phyloP scores from a whole-genome alignment of 225 moss, liverwort and hornwort species.

The Anthoceros angustus region DNA sequence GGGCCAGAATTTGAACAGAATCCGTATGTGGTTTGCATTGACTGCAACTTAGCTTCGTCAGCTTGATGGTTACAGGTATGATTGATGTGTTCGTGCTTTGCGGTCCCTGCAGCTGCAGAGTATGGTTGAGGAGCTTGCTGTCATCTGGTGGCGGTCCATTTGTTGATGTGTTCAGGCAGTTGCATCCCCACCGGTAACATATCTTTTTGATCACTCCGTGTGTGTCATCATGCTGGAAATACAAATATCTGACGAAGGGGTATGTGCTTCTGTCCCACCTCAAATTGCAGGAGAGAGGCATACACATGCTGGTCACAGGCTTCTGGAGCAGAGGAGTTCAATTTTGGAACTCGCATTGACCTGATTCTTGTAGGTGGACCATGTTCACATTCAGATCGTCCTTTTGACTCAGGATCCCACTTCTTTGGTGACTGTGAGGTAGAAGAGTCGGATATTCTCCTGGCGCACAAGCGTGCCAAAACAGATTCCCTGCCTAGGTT shows the following conservation, averaged over 20 bases:
- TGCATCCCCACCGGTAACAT: conserved; percentile 60
- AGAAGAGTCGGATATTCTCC: conserved; percentile 54
- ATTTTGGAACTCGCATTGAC: conserved; percentile 83
- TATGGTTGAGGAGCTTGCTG: conserved; percentile 59
- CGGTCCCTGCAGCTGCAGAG: conserved; percentile 32
- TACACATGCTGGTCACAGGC: conserved; percentile 84
- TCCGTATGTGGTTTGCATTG: conserved; percentile 24
- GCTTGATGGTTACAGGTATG: background rate
- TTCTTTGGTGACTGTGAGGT: conserved; percentile 80
- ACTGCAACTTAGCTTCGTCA: background rate
- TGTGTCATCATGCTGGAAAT: no score
- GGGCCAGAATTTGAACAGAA: conserved; percentile 62
- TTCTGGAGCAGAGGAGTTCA: conserved; percentile 87
- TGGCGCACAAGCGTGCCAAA: conserved; percentile 63
- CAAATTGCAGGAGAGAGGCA: conserved; percentile 43
- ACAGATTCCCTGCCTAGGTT: conserved; percentile 70
- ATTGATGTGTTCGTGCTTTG: background rate
- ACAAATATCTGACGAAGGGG: background rate
- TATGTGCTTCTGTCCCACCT: background rate
- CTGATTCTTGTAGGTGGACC: conserved; percentile 64
- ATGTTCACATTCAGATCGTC: conserved; percentile 44
- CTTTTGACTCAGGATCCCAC: conserved; percentile 22
- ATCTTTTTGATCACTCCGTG: conserved; percentile 1
- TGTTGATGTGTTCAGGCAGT: conserved; percentile 58
- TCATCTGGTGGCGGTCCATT: conserved; percentile 62